Evolutionary conservation across 1,284 basidiomycete species (phyloP).

Genomic region (Ceratobasidium sp.): DNA sequence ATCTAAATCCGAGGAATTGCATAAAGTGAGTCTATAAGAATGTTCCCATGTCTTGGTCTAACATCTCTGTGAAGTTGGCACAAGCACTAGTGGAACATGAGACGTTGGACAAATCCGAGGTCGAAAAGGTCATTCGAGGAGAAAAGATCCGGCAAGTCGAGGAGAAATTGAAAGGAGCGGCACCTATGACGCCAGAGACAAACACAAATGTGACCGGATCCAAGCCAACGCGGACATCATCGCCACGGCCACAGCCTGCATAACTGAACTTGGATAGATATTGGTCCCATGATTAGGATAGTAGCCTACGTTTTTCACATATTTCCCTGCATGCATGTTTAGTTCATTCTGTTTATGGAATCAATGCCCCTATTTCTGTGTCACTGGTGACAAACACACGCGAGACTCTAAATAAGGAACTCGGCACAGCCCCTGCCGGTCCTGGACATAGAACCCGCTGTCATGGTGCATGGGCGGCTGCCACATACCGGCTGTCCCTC

Average conservation of each 20-base stretch:
- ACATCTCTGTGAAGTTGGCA: slow-evolving; percentile 65
- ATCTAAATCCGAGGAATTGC: slow-evolving; percentile 74
- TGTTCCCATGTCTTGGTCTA: slow-evolving; percentile 10
- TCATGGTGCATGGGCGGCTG: no score
- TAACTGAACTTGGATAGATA: not conserved
- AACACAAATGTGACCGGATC: not conserved
- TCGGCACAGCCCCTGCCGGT: no score
- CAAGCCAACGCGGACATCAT: not conserved
- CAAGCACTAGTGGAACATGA: slow-evolving; percentile 90
- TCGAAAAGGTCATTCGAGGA: slow-evolving; percentile 81
- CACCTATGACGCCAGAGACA: not conserved
- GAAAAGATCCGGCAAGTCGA: slow-evolving; percentile 65
- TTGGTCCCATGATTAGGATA: no score
- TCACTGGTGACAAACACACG: no score
- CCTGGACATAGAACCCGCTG: no score
- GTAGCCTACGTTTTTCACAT: slow-evolving; percentile 1
- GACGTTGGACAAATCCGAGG: slow-evolving; percentile 79
- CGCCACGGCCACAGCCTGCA: slow-evolving; percentile 5
- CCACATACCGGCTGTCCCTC: no score
- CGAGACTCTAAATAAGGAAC: no score
- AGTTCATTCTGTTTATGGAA: no score
- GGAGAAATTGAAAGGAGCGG: slow-evolving; percentile 22
- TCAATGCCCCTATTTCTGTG: no score
- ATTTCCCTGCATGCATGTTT: not conserved
- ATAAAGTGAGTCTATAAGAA: slow-evolving; percentile 63